Evolutionary conservation across 768 basidiomycete species (phyloP).

Genomic region (Boletus reticuloceps): DNA sequence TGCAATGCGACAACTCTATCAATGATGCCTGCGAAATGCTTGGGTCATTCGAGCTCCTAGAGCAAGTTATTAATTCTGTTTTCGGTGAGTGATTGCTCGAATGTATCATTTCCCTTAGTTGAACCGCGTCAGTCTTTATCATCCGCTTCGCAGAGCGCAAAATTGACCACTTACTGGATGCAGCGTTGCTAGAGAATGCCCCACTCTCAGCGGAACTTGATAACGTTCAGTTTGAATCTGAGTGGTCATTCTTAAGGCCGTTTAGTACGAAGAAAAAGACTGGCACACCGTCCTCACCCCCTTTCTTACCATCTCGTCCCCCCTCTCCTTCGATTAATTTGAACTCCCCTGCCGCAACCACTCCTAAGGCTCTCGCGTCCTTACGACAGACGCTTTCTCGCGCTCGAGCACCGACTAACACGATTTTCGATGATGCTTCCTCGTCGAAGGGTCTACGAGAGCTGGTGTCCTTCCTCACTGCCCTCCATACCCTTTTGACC

Average conservation of each 20-base stretch:
- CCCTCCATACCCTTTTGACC: conserved; percentile 78
- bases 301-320: conserved; percentile 46
- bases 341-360: conserved; percentile 41
- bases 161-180: conserved; percentile 84
- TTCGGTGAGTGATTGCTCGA: conserved; percentile 58
- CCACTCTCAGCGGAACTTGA: conserved; percentile 78
- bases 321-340: conserved; percentile 51
- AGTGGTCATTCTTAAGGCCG: conserved; percentile 88
- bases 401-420: conserved; percentile 48
- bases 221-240: conserved; percentile 88
- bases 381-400: conserved; percentile 62
- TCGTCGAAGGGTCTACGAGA: conserved; percentile 47
- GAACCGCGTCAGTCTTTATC: conserved; percentile 69
- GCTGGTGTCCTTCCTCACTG: conserved; percentile 78
- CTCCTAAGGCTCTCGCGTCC: conserved; percentile 62
- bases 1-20: conserved; percentile 81
- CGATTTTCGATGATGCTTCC: conserved; percentile 47
- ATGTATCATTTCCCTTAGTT: not conserved
- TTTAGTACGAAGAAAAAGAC: conserved; percentile 63
- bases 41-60: conserved; percentile 80
- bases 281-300: conserved; percentile 44
- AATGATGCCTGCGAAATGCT: conserved; percentile 79
- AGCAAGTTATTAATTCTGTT: conserved; percentile 92
- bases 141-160: conserved; percentile 88
- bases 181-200: conserved; percentile 77